phyloP scores from a whole-genome alignment of 176 grass and related monocot genomes.

The Ensete ventricosum region DNA sequence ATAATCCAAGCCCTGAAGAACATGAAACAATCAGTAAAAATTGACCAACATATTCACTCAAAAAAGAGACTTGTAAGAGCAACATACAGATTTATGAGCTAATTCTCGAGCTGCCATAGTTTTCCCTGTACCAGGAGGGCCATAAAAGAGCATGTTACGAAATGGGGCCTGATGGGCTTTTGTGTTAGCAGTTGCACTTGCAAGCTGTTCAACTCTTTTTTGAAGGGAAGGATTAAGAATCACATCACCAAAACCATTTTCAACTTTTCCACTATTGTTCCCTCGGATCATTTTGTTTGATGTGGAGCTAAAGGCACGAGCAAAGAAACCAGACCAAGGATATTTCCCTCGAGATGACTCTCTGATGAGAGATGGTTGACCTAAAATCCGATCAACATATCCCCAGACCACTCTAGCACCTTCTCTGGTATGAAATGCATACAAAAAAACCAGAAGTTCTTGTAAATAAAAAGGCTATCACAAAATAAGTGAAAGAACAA shows the following conservation, averaged over 20 bases:
- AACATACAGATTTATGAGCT: constrained; percentile 72
- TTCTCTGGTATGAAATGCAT: constrained; percentile 48
- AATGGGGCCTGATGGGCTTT: constrained; percentile 98
- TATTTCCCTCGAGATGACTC: constrained; percentile 93
- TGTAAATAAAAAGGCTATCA: background rate
- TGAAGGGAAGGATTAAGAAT: constrained; percentile 94
- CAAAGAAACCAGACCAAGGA: constrained; percentile 68
- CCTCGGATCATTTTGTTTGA: constrained; percentile 54
- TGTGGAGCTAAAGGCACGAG: constrained; percentile 49
- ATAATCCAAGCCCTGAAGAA: constrained; percentile 76
- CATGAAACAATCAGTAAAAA: background rate
- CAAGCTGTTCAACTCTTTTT: constrained; percentile 78
- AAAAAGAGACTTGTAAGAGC: background rate
- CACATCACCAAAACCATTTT: constrained; percentile 92
- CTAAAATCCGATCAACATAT: constrained; percentile 95
- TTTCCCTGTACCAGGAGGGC: constrained; percentile 95
- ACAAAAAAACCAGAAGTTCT: background rate
- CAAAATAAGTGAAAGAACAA: too few relatives aligned
- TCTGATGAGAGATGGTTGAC: constrained; percentile 93
- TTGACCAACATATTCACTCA: background rate
- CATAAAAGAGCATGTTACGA: constrained; percentile 98
- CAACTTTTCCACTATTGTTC: constrained; percentile 42
- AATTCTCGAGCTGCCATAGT: constrained; percentile 94
- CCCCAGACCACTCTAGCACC: constrained; percentile 96
- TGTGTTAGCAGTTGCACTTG: constrained; percentile 85